Base-by-base conservation (phyloP, 805 yeast genomes). In the Kuraishia cidri region DNA sequence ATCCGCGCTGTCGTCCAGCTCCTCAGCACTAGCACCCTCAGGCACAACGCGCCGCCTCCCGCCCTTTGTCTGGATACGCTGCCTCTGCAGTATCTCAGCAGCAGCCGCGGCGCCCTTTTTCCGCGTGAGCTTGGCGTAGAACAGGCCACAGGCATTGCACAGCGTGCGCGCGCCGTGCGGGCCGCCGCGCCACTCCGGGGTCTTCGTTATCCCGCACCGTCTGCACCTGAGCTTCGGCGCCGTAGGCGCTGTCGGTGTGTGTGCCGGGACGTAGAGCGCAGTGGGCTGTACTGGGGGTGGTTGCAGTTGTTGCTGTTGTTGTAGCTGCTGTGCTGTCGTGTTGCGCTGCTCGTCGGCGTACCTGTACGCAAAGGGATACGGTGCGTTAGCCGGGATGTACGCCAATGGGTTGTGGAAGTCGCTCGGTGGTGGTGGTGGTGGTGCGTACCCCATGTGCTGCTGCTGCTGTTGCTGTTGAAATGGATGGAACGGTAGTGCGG, bases 181-280 rank as follows among this genome's bases (percentile, higher is more conserved):
- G 0, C 92, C 92, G 29, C 79, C 66, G 34, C 94, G 59, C 94
- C 94, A 83, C 52, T 83, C 92, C 0, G 92, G 90, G 0, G 94
- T 80, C 29, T 70, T 72, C 6, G 48, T 54, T 4, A 67, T 61
- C n/a, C 64, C 66, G 45, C 83, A 76, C 37, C 54, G 58, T 16
- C 29, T 31, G 32, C 35, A 32, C 31, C 12, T 9, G 38, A 25
- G 43, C 41, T 16, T 25, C 33, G 8, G 11, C 38, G 16, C 58
- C 44, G 5, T 27, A 46, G 4, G 94, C 92, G 1, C 95, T n/a
- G n/a, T 85, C 56, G 85, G 84, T 47, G 90, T 85, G 22, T n/a
- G n/a, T n/a, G n/a, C n/a, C n/a, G n/a, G n/a, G n/a, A n/a, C n/a
- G n/a, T n/a, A n/a, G n/a, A n/a, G n/a, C n/a, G n/a, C n/a, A n/a